These are phyloP conservation scores for Warburgia ugandensis DNA, from an alignment of 164 flowering plant genomes.

Conservation along the genomic window DNA sequence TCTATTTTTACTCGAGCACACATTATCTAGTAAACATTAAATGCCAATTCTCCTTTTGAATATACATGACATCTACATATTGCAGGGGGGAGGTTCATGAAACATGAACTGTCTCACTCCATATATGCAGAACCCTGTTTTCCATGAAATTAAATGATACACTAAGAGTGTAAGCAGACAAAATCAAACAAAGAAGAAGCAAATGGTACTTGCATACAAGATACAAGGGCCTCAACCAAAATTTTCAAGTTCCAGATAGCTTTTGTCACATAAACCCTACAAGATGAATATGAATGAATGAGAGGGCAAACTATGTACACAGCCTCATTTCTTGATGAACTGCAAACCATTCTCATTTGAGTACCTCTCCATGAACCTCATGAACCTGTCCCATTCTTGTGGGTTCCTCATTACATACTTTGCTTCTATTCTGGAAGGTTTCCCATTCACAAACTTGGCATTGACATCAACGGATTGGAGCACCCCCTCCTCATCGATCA, in stretches of 20 bases:
- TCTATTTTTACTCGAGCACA: too few species aligned
- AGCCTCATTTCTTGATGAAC: constrained; percentile 73
- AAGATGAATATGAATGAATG: constrained; percentile 1
- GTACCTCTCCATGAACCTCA: constrained; percentile 99
- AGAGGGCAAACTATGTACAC: constrained; percentile 14
- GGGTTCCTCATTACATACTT: constrained; percentile 81
- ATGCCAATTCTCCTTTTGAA: too few species aligned
- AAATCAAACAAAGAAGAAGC: background rate
- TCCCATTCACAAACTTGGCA: constrained; percentile 86
- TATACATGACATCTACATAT: too few species aligned
- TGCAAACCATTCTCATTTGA: constrained; percentile 81
- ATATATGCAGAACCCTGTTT: too few species aligned
- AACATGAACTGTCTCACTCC: background rate
- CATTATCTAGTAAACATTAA: too few species aligned
- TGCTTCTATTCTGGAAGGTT: constrained; percentile 85
- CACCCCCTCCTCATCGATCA: constrained; percentile 97
- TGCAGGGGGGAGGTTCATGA: background rate
- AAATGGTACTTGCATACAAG: background rate
- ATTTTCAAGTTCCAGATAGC: constrained; percentile 9
- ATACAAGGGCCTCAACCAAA: constrained; percentile 12
- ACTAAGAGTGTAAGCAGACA: background rate
- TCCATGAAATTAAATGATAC: background rate
- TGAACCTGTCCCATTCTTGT: constrained; percentile 92
- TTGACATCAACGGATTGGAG: constrained; percentile 81
- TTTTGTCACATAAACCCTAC: constrained; percentile 14